Evolutionary conservation across 1,284 basidiomycete species (phyloP).

Genomic region (Pholiota adiposa): DNA sequence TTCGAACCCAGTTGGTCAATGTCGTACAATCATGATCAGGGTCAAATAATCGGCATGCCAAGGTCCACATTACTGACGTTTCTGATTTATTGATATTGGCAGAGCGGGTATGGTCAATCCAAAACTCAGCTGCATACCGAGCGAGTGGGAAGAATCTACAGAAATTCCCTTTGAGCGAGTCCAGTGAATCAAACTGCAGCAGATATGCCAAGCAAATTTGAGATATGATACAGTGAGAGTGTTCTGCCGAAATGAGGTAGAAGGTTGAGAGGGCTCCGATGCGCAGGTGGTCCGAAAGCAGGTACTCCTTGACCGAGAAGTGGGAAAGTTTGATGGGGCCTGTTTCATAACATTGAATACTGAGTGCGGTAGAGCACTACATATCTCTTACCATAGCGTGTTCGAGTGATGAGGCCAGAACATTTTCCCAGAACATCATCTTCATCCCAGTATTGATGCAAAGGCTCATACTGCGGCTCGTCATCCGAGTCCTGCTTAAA

Average conservation of each 20-base stretch:
- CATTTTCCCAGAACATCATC: not conserved
- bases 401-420: not conserved
- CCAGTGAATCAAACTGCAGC: not conserved
- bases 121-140: not conserved
- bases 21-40: too few relatives aligned
- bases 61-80: not conserved
- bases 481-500: not conserved
- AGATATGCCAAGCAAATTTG: not conserved
- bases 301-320: slow-evolving; percentile 10
- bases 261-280: not conserved
- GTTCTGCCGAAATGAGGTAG: not conserved
- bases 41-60: too few relatives aligned
- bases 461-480: not conserved
- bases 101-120: not conserved
- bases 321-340: slow-evolving; percentile 1
- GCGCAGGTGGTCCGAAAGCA: not conserved
- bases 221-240: not conserved
- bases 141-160: not conserved
- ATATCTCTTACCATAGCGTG: not conserved
- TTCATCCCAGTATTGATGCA: not conserved
- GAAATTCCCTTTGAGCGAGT: not conserved
- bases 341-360: not conserved
- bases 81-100: not conserved
- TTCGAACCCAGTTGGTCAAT: not conserved
- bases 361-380: not conserved